Evolutionary conservation across 2,329 filamentous ascomycete species (phyloP), one percentile per base, ranked within the genome.

Genomic region (Colletotrichum karsti): DNA sequence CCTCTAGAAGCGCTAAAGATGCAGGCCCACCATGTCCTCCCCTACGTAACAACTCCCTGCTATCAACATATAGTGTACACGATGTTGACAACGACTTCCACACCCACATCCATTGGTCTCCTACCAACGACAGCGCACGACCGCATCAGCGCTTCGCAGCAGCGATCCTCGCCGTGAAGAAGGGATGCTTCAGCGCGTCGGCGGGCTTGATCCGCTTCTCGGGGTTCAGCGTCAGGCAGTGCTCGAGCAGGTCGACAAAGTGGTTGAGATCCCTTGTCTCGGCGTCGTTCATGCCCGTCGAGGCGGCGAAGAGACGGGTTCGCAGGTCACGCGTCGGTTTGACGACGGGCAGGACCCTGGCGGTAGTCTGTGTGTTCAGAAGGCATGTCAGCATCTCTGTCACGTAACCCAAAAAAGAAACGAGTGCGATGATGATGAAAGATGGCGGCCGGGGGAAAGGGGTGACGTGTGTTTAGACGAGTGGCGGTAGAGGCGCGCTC

Each of bases 151-250:
- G 73, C 67, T 67, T 73, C 33, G 64, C 55, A 33, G 63, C 67
- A 42, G 60, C 69, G 63, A 77, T 75, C 77, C 78, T 80, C 24
- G 85, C 82, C 26, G 81, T 83, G 73, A 98, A 94, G 80, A 98
- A 98, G 1, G 93, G 93, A 83, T 98, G 95, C 76, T 90, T 91
- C 73, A 98, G 83, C 54, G 96, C 96, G 75, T 98, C 95, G 13
- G 87, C 84, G 0, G 96, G 93, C 51, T 93, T 95, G 74, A 96
- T 93, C 70, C 96, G 89, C 84, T 97, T 97, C 78, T 97, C 95
- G 1, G 95, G 94, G 76, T 98, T 97, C 71, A 98, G 86, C 66
- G 91, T 90, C 71, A 99, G 84, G 77, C 95, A 98, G 62, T 92
- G 91, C 76, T 97, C 95, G 64, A 99, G 82, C 54, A 99, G 82